A percentile compares a stretch with the other conserved stretches of the same genome.
Conservation (phyloP, 192 early-diverging fungal genomes). For the Phycomyces nitens region DNA sequence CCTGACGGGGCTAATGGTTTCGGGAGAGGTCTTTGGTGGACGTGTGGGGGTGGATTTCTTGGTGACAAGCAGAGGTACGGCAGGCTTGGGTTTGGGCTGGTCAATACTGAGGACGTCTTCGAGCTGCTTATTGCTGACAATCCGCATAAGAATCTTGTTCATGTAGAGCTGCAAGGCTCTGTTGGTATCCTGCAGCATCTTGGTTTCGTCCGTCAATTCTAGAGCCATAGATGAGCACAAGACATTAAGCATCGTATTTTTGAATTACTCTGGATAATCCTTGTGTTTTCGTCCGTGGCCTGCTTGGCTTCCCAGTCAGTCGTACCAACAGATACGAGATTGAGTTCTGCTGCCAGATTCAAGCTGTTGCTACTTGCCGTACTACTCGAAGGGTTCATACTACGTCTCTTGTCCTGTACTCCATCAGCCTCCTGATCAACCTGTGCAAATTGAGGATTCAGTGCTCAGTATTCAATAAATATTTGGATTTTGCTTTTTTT, state of each 20-base stretch:
- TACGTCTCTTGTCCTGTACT: neutral
- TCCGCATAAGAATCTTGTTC: slow-evolving; percentile 69
- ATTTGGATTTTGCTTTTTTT: too few relatives aligned
- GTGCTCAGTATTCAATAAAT: too few relatives aligned
- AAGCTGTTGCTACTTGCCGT: slow-evolving; percentile 9
- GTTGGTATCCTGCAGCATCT: slow-evolving; percentile 58
- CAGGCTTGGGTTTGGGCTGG: slow-evolving; percentile 13
- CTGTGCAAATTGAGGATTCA: too few relatives aligned
- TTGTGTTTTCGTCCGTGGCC: neutral
- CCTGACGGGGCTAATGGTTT: too few relatives aligned
- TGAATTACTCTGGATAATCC: neutral
- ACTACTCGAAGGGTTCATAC: slow-evolving; percentile 2
- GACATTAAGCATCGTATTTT: neutral
- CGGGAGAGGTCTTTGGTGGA: too few relatives aligned
- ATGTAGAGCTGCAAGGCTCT: slow-evolving; percentile 65
- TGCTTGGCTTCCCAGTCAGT: neutral
- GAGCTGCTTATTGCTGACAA: slow-evolving; percentile 54
- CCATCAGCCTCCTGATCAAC: neutral
- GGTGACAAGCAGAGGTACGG: too few relatives aligned
- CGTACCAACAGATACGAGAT: slow-evolving; percentile 6
- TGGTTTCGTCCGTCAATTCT: slow-evolving; percentile 52
- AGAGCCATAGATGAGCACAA: neutral
- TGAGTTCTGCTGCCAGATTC: slow-evolving; percentile 25
- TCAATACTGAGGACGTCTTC: slow-evolving; percentile 38
- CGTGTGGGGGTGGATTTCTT: too few relatives aligned